Evolutionary conservation across 768 basidiomycete species (phyloP), one percentile per base, ranked within the genome.

Genomic region (Panaeolus cyanescens): DNA sequence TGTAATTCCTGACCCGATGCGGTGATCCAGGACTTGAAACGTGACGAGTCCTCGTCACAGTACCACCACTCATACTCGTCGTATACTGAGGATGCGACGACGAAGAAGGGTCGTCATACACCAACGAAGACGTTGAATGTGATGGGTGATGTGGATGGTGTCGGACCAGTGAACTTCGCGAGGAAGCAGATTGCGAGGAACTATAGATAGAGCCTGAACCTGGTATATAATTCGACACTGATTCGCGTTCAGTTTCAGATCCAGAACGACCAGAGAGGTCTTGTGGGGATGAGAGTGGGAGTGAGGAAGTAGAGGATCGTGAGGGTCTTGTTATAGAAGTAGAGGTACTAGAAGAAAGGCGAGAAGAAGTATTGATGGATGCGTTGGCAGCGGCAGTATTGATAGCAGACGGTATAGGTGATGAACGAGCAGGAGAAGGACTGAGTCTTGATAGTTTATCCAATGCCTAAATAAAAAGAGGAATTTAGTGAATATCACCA

Each of bases 231-330:
- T 74, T 70, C 36, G 45, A 50, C 1, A 50, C 45, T 5, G 79
- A 82, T 72, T 92, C 91, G 42, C 90, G 85, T 72, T 93, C 92
- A 0, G 92, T 93, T 72, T 93, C 92, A 2, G 91, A 93, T 32
- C 92, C 92, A 6, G 91, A 93, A 58, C 81, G 80, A 32, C 67
- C 66, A 5, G 73, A 64, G 54, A 76, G 77, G 42, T 65, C 73
- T 66, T 61, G 74, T 65, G 66, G 63, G 59, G 66, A 39, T 45
- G 32, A n/a, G 32, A 63, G 12, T 40, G 31, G 54, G 40, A 32
- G 53, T 58, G 40, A 59, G 61, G 63, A 59, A 61, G 68, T 54
- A 53, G 50, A 63, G 53, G 65, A 65, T 37, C 64, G 56, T 62
- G 65, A 61, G 61, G 71, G 54, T 61, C 62, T 39, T 64, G 73